These are phyloP conservation scores for Solanum habrochaites DNA, from an alignment of 257 asterid genomes.

Conservation along the genomic window DNA sequence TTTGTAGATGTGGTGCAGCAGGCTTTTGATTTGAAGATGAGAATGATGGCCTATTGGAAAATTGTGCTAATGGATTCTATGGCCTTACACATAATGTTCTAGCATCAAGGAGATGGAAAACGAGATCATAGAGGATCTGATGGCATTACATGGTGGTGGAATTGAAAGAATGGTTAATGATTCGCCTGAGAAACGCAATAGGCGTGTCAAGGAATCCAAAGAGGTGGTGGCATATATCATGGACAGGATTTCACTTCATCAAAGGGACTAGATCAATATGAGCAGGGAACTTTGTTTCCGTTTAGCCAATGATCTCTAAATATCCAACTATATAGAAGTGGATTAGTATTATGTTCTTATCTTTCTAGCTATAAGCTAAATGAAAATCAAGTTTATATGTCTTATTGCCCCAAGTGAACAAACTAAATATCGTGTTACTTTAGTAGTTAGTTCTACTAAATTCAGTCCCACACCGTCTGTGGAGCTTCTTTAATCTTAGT, in stretches of 20 bases:
- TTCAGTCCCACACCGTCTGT: background rate
- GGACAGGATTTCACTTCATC: background rate
- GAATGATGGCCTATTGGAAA: conserved; percentile 20
- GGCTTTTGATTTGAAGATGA: conserved; percentile 22
- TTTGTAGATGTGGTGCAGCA: background rate
- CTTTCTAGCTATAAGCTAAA: background rate
- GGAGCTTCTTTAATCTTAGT: fast-evolving
- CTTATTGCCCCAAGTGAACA: background rate
- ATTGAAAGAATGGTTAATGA: conserved; percentile 8
- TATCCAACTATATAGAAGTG: background rate
- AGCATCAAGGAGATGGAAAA: conserved; percentile 7
- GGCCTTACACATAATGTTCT: conserved; percentile 14
- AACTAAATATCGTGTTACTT: no score
- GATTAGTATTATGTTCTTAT: background rate
- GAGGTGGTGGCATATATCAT: background rate
- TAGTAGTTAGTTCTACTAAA: background rate
- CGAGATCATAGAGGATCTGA: conserved; percentile 1
- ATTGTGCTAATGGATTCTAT: conserved; percentile 7
- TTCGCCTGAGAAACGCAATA: background rate
- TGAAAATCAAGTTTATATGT: background rate
- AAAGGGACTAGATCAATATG: background rate
- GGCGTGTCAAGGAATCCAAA: conserved; percentile 9
- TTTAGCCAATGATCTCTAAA: background rate
- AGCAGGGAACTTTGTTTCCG: background rate
- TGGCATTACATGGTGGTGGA: background rate